Evolutionary conservation across 1,284 basidiomycete genomes (phyloP).

Genomic region (Tilletia setariae): DNA sequence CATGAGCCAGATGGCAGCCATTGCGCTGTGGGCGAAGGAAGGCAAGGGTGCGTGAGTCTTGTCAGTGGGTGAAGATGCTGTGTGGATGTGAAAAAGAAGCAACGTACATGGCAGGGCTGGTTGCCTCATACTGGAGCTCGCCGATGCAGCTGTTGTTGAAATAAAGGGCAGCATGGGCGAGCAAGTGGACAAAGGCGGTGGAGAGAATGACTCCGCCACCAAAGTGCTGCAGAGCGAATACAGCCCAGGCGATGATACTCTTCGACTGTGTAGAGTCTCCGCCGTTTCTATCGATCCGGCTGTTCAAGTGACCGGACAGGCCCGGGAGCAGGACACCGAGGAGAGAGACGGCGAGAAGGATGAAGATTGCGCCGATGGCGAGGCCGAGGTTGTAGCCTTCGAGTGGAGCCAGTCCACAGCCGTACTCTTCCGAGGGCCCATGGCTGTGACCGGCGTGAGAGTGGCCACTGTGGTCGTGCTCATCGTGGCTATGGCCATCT

Average conservation of each 20-base stretch:
- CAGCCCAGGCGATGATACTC: conserved; percentile 17
- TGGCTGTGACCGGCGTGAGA: conserved; percentile 34
- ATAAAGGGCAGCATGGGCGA: conserved; percentile 56
- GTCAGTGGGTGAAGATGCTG: neutral
- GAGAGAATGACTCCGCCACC: conserved; percentile 57
- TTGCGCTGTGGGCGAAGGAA: conserved; percentile 12
- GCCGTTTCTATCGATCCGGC: neutral
- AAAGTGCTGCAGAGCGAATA: conserved; percentile 31
- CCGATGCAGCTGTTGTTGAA: conserved; percentile 56
- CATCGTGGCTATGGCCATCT: no score
- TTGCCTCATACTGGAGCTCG: conserved; percentile 56
- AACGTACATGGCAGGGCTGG: conserved; percentile 54
- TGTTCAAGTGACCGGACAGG: conserved; percentile 43
- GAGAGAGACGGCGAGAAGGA: conserved; percentile 54
- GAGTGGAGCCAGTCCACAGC: conserved; percentile 47
- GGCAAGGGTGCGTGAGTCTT: neutral
- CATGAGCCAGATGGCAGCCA: conserved; percentile 38
- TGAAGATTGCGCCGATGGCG: conserved; percentile 57
- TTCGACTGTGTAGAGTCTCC: neutral
- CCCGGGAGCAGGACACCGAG: conserved; percentile 55
- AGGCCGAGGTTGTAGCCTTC: conserved; percentile 55
- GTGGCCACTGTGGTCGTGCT: conserved; percentile 29
- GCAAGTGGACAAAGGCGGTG: conserved; percentile 58
- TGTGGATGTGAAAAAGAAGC: neutral
- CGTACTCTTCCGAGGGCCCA: conserved; percentile 53